Conservation (phyloP, 352 stramenopile genomes). For the Aphanomyces euteiches region DNA sequence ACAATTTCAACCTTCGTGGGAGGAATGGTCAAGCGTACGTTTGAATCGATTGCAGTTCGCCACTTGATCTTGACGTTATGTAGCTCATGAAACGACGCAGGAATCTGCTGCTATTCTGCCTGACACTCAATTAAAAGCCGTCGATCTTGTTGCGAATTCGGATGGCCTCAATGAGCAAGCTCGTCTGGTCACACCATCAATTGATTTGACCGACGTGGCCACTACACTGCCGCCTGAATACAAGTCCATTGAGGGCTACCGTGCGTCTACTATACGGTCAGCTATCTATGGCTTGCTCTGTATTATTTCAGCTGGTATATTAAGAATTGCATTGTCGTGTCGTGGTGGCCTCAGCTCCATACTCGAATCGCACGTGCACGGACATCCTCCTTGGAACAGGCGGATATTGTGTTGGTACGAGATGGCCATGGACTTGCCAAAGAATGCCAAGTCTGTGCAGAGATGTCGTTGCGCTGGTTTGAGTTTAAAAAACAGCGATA, state of each 20-base stretch:
- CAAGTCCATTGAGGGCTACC: slow-evolving; percentile 43
- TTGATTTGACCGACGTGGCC: background rate
- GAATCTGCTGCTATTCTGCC: no score
- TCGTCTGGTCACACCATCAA: background rate
- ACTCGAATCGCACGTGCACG: slow-evolving; percentile 50
- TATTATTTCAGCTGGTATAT: slow-evolving; percentile 41
- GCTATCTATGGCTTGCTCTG: slow-evolving; percentile 44
- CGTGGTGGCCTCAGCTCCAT: slow-evolving; percentile 58
- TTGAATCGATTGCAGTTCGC: no score
- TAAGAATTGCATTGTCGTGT: slow-evolving; percentile 42
- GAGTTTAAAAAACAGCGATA: slow-evolving; percentile 69
- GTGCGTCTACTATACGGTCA: slow-evolving; percentile 37
- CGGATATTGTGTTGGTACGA: slow-evolving; percentile 54
- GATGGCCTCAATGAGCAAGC: background rate
- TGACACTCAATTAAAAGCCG: background rate
- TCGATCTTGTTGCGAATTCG: background rate
- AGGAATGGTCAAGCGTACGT: no score
- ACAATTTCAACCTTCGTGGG: no score
- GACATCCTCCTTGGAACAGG: slow-evolving; percentile 43
- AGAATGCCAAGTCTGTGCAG: slow-evolving; percentile 47
- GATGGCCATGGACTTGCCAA: slow-evolving; percentile 38
- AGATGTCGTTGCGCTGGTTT: slow-evolving; percentile 47
- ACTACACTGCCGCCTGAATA: slow-evolving; percentile 35
- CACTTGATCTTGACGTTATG: no score
- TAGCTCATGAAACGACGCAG: no score